Evolutionary conservation across 108 stramenopile genomes (phyloP).

Genomic region (Epithemia pelagica): DNA sequence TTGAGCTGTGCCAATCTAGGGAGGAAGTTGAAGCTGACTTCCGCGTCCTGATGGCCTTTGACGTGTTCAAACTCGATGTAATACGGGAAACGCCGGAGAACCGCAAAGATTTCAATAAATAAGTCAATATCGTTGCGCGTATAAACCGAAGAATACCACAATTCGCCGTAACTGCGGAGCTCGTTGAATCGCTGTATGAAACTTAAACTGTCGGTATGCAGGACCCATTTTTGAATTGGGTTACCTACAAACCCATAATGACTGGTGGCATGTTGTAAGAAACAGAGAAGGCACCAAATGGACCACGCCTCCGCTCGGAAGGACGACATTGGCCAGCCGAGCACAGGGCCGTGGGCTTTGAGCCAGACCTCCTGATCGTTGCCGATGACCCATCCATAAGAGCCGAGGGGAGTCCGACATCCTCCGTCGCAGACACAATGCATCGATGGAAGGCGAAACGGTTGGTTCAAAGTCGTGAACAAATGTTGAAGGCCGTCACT

Average conservation of each 20-base stretch:
- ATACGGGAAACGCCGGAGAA: too few relatives aligned
- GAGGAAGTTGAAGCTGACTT: background rate
- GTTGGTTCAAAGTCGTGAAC: background rate
- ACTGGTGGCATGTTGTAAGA: too few relatives aligned
- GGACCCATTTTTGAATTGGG: too few relatives aligned
- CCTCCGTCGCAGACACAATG: background rate
- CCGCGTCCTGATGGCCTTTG: conserved; percentile 5
- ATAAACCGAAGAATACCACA: too few relatives aligned
- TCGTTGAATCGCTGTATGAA: too few relatives aligned
- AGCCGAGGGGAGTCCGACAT: background rate
- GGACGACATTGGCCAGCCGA: background rate
- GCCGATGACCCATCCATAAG: background rate
- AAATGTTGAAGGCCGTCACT: background rate
- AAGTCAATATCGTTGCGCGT: too few relatives aligned
- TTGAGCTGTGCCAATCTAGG: background rate
- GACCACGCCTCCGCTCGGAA: background rate
- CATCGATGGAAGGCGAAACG: background rate
- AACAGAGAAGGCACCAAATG: too few relatives aligned
- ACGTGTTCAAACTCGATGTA: too few relatives aligned
- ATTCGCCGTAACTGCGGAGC: too few relatives aligned
- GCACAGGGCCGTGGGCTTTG: background rate
- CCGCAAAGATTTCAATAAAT: too few relatives aligned
- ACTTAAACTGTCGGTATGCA: too few relatives aligned
- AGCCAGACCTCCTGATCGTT: background rate
- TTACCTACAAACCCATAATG: too few relatives aligned